These are phyloP conservation scores for Pythium aristosporum DNA, from an alignment of 352 stramenopile species.

Conservation along the genomic window DNA sequence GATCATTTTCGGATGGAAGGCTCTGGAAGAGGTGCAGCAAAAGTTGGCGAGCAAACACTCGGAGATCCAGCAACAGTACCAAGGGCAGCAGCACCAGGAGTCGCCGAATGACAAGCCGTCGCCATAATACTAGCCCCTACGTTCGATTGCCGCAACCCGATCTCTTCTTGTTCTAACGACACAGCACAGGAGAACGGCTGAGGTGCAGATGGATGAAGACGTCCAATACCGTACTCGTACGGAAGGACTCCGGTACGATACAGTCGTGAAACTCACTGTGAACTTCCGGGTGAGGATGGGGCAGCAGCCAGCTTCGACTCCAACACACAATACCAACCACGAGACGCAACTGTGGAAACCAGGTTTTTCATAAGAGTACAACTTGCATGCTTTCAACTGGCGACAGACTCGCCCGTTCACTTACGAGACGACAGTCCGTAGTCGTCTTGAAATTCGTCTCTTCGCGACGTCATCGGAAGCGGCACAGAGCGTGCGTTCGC, in stretches of 20 bases:
- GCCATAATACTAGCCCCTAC: neutral
- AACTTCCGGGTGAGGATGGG: no score
- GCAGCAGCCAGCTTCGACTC: no score
- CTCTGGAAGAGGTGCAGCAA: constrained; percentile 69
- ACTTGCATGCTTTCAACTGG: no score
- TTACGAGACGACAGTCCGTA: constrained; percentile 38
- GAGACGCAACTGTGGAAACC: no score
- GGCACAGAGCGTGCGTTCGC: constrained; percentile 15
- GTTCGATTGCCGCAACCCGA: neutral
- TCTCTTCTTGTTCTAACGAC: no score
- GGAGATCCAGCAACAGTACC: constrained; percentile 23
- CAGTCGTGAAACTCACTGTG: no score
- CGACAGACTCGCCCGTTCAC: constrained; percentile 14
- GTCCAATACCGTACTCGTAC: neutral
- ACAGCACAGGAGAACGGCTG: no score
- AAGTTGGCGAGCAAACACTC: constrained; percentile 44
- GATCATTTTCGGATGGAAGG: constrained; percentile 79
- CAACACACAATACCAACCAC: no score
- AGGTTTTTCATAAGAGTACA: no score
- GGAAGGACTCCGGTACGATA: no score
- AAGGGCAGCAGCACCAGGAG: constrained; percentile 3
- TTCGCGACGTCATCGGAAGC: constrained; percentile 39
- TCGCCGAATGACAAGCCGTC: constrained; percentile 9
- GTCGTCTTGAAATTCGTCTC: constrained; percentile 36
- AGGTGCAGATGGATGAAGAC: no score